Evolutionary conservation across 768 basidiomycete genomes (phyloP).

Genomic region (Russula sp.): DNA sequence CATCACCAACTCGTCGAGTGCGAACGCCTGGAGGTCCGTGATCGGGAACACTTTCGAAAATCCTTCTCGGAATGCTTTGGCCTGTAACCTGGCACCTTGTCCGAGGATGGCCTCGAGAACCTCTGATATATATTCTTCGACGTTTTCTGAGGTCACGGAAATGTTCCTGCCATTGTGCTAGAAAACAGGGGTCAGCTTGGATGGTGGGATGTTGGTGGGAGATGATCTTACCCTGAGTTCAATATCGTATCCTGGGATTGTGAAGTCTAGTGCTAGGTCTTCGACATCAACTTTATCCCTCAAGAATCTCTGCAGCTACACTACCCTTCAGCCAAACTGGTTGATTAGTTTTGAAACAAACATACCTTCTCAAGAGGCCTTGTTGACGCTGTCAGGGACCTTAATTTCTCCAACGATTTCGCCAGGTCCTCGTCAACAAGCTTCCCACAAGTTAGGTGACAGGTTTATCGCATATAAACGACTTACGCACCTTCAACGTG

Average conservation of each 20-base stretch:
- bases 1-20: conserved; percentile 91
- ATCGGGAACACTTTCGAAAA: conserved; percentile 97
- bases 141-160: conserved; percentile 78
- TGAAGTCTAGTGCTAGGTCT: conserved; percentile 93
- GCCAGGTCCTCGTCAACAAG: conserved; percentile 81
- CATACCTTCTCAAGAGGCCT: conserved; percentile 33
- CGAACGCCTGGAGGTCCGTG: conserved; percentile 82
- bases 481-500: conserved; percentile 59
- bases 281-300: conserved; percentile 64
- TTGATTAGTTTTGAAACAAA: background rate
- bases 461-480: background rate
- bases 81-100: conserved; percentile 68
- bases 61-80: conserved; percentile 87
- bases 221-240: conserved; percentile 58
- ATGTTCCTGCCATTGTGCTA: conserved; percentile 76
- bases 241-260: conserved; percentile 91
- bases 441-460: conserved; percentile 33
- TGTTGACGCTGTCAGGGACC: conserved; percentile 49
- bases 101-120: conserved; percentile 87
- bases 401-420: conserved; percentile 74
- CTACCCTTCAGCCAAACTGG: background rate
- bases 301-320: conserved; percentile 28
- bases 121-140: conserved; percentile 81
- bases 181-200: conserved; percentile 2
- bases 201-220: background rate